A percentile compares a stretch with the other conserved stretches of the same genome.
Conservation (phyloP, 2,329 filamentous ascomycete species). For the Annulohypoxylon truncatum region DNA sequence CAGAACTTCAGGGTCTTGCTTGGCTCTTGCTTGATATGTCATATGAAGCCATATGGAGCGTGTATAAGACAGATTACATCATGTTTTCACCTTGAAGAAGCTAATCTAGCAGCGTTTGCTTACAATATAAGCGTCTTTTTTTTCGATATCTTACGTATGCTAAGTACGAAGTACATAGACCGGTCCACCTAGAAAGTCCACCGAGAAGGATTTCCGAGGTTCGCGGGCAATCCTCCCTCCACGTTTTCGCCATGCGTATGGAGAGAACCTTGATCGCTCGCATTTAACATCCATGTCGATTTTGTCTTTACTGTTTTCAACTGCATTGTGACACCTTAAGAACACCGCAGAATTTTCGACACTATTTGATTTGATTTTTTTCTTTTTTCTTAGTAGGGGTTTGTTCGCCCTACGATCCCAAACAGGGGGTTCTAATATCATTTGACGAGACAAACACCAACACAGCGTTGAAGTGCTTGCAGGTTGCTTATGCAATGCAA, state of each 20-base stretch:
- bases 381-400: background rate
- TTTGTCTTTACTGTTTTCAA: background rate
- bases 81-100: constrained; percentile 2
- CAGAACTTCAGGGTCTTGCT: constrained; percentile 2
- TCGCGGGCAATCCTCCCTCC: constrained; percentile 11
- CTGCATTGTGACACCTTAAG: constrained; percentile 20
- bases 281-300: constrained; percentile 15
- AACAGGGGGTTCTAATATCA: constrained; percentile 3
- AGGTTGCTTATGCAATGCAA: constrained; percentile 24
- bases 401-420: background rate
- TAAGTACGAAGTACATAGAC: background rate
- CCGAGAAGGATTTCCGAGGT: constrained; percentile 8
- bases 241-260: constrained; percentile 24
- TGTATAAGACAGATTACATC: constrained; percentile 4
- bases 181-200: background rate
- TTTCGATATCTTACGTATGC: background rate
- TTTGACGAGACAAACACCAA: constrained; percentile 9
- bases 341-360: background rate
- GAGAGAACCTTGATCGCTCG: constrained; percentile 22
- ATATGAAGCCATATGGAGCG: background rate
- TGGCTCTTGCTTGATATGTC: background rate
- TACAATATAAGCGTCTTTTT: background rate
- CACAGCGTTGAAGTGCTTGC: constrained; percentile 9
- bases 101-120: background rate
- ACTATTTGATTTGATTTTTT: background rate